Evolutionary conservation across 768 basidiomycete species (phyloP), one percentile per base, ranked within the genome.

Genomic region (Amanita rubescens): DNA sequence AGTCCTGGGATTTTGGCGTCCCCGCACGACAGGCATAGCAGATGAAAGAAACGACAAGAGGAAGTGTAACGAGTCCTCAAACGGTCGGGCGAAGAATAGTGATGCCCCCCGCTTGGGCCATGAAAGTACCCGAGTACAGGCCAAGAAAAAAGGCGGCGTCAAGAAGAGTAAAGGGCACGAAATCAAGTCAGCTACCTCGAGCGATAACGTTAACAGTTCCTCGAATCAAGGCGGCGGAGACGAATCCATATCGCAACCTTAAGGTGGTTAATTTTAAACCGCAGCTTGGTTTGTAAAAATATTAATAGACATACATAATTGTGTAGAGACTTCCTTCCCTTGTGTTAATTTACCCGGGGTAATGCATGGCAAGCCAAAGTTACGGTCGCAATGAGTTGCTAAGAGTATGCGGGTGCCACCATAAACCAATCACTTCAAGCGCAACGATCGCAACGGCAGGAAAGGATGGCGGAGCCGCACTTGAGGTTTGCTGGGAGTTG

Each of bases 1-100:
- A 49, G 64, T 67, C 30, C 19, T 67, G 5, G 65, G 65, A 10
- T 58, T 62, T 25, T 67, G 68, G 68, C 62, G 65, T 17, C 51
- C 51, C 6, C 6, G 17, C 5, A 34, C 30, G 14, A 52, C 30
- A 9, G 51, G 41, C 15, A 24, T 52, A 14, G 20, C 51, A 3
- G 10, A 22, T 5, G 48, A 37, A 3, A 10, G 4, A 47, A 15
- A 51, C 22, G 38, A 24, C n/a, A n/a, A n/a, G n/a, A n/a, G n/a
- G 22, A 24, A 35, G 34, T 8, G 25, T 27, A 37, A 27, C 34
- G 33, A 33, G 10, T n/a, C 14, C 34, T 12, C 45, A 32, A 34
- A 22, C 9, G 33, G 48, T 10, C 48, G 15, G 25, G 34, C 33
- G 24, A 49, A 22, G 24, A 38, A 20, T 14, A 22, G 11, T 24